A percentile compares a stretch with the other conserved stretches of the same genome.
Conservation (phyloP, 2,329 filamentous ascomycete genomes). For the Pestalotiopsis sp. region DNA sequence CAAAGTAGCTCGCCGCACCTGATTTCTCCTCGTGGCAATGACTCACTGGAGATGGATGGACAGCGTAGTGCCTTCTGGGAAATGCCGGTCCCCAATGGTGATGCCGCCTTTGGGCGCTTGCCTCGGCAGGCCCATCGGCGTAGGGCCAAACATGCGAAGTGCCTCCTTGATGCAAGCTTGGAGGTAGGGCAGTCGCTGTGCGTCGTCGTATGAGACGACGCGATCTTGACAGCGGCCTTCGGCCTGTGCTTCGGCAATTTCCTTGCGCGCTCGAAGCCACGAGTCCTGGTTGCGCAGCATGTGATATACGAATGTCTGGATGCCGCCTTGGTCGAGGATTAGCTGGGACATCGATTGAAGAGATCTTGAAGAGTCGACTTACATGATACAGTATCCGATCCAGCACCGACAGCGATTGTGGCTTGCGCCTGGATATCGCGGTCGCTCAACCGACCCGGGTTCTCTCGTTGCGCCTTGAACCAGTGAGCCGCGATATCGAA, state of each 20-base stretch:
- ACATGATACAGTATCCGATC: constrained; percentile 10
- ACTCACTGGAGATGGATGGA: constrained; percentile 7
- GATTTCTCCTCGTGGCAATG: background rate
- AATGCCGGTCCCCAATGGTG: background rate
- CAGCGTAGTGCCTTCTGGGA: constrained; percentile 9
- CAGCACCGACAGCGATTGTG: background rate
- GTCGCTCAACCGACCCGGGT: background rate
- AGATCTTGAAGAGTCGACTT: background rate
- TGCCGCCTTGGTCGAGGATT: background rate
- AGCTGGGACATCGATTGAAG: background rate
- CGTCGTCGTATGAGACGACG: background rate
- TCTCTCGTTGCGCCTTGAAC: constrained; percentile 6
- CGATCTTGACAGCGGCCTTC: background rate
- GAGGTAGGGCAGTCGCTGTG: background rate
- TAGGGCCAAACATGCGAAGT: constrained; percentile 3
- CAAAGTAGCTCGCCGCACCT: background rate
- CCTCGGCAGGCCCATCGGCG: constrained; percentile 10
- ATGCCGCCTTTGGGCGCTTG: constrained; percentile 9
- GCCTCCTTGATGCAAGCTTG: constrained; percentile 11
- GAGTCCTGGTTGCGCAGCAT: background rate
- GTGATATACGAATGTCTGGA: constrained; percentile 7
- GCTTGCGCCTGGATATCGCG: background rate
- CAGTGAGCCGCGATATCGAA: constrained; percentile 17
- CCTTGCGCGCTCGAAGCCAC: background rate
- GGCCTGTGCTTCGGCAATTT: background rate